phyloP scores from a whole-genome alignment of 495 filamentous ascomycete genomes.

The Hyaloscypha hepaticicola region DNA sequence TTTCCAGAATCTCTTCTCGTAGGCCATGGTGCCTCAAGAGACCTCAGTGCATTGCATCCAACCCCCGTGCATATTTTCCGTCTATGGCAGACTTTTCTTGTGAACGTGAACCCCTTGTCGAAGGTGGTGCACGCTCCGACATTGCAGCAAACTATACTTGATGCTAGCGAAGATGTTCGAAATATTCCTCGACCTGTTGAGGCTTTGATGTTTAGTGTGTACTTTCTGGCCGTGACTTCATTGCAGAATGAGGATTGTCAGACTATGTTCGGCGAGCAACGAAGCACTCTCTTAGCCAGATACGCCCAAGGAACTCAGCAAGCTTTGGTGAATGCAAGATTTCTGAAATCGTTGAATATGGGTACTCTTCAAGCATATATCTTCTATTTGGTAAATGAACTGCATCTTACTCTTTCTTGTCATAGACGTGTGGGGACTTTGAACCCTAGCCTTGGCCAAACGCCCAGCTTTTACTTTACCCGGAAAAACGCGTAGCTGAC shows the following conservation, averaged over 20 bases:
- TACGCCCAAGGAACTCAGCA: conserved; percentile 47
- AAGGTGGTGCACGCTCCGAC: conserved; percentile 72
- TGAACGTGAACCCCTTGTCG: conserved; percentile 65
- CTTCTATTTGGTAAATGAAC: conserved; percentile 53
- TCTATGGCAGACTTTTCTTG: conserved; percentile 68
- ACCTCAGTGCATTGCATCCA: conserved; percentile 61
- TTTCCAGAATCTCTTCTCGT: conserved; percentile 23
- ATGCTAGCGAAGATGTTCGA: conserved; percentile 38
- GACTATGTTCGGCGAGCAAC: conserved; percentile 44
- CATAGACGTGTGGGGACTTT: no score
- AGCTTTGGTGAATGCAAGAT: conserved; percentile 47
- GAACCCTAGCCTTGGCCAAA: no score
- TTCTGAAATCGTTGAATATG: conserved; percentile 52
- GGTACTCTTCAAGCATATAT: conserved; percentile 53
- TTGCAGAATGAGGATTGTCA: conserved; percentile 50
- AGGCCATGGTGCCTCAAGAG: conserved; percentile 15
- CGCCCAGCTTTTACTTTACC: background rate
- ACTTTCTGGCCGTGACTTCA: conserved; percentile 48
- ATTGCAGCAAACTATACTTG: conserved; percentile 50
- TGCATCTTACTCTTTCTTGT: conserved; percentile 3
- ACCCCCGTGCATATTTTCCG: conserved; percentile 64
- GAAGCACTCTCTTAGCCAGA: conserved; percentile 41
- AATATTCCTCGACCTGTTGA: conserved; percentile 49
- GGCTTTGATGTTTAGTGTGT: conserved; percentile 55
- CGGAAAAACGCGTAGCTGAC: background rate